Base-by-base conservation (phyloP, 148 eudicot genomes). In the Rhododendron ovatum region DNA sequence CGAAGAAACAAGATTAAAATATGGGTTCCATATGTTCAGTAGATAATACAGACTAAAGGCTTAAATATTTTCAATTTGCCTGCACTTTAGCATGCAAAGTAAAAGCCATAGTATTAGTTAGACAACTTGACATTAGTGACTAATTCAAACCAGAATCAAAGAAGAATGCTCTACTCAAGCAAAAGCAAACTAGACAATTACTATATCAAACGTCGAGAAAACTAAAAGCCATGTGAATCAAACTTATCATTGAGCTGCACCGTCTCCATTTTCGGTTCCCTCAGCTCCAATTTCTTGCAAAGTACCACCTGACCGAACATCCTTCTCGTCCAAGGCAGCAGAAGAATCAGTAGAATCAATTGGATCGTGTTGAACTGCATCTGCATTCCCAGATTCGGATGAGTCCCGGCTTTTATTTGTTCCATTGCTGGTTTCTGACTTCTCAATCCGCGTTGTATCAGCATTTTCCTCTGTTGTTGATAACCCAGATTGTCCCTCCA, bases 271-370 rank as follows among this genome's bases (percentile, higher is more conserved):
- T 26, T 88, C 89, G 81, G 88, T 90, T 87, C 91, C 94, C 90
- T 93, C 94, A 8, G 85, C 91, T 90, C 85, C 88, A 85, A 92
- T 94, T n/a, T 92, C 94, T 0, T 95, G 95, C 87, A 93, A 87
- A 22, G 93, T 90, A 65, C 89, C 93, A 89, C 93, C 94, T 12
- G 37, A 83, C 45, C 85, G 91, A 13, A 86, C 86, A 59, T 92
- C 93, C 84, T 82, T 92, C 87, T 91, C 95, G 81, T 96, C 94
- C 85, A 90, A 85, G 24, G 87, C 30, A 26, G 82, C 47, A 26
- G 89, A 81, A 47, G 88, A 85, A 91, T 93, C 92, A 85, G 93
- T 88, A 45, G 89, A 84, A 86, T 91, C 97, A 67, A 91, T 89
- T 3, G 84, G 90, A 71, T 92, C 95, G 18, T 88, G 90, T 82